A percentile compares a stretch with the other conserved stretches of the same genome.
Conservation (phyloP, 2,329 filamentous ascomycete species). For the Aspergillus piperis region DNA sequence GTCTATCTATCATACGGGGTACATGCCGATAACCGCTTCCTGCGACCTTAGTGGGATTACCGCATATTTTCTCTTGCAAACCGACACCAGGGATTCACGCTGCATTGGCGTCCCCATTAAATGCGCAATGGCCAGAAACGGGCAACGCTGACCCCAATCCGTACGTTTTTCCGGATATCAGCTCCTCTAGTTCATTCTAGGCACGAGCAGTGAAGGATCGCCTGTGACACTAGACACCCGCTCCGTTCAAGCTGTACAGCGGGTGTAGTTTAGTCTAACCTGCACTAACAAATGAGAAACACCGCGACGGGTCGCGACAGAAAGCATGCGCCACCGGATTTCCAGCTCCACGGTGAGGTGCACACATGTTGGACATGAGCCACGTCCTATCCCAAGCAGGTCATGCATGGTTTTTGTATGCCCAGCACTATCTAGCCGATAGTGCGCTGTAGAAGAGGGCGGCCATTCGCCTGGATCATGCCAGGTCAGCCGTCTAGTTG, state of each 20-base stretch:
- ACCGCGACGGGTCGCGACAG: not conserved
- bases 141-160: not conserved
- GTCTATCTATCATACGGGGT: not conserved
- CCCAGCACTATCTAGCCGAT: not conserved
- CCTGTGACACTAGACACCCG: not conserved
- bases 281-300: not conserved
- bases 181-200: not conserved
- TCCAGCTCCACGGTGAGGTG: not conserved
- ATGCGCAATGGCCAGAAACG: not conserved
- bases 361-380: not conserved
- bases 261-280: not conserved
- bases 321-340: not conserved
- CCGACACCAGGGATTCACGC: slow-evolving; percentile 3
- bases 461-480: not conserved
- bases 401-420: not conserved
- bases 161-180: not conserved
- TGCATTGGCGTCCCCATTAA: slow-evolving; percentile 13
- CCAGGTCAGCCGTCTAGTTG: not conserved
- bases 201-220: not conserved
- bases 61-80: slow-evolving; percentile 4
- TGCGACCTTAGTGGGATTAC: not conserved
- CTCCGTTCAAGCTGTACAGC: not conserved
- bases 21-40: slow-evolving; percentile 1
- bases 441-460: not conserved
- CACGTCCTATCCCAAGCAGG: not conserved